These are phyloP conservation scores for Immersiella caudata DNA, from an alignment of 495 filamentous ascomycete species.

Conservation along the genomic window DNA sequence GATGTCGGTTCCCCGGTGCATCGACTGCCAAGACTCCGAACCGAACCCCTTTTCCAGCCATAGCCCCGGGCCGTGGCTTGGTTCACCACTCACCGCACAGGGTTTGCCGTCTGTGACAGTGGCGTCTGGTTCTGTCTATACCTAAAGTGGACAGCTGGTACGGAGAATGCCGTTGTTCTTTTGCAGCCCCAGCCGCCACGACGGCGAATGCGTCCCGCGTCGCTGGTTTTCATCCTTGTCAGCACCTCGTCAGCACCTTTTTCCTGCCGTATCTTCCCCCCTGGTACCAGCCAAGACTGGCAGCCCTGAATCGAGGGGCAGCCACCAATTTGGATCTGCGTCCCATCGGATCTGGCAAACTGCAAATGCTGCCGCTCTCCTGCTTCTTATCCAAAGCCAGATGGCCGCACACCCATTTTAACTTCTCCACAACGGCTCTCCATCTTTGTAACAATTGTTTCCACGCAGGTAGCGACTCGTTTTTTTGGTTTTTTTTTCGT, in stretches of 20 bases:
- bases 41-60: background rate
- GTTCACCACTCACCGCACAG: background rate
- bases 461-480: background rate
- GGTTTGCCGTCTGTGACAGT: background rate
- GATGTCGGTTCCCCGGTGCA: background rate
- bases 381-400: background rate
- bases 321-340: slow-evolving; percentile 7
- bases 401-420: background rate
- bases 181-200: background rate
- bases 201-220: background rate
- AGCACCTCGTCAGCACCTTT: background rate
- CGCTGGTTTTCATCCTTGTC: background rate
- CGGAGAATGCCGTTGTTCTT: background rate
- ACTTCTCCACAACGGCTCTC: background rate
- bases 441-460: background rate
- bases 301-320: background rate
- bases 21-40: background rate
- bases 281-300: background rate
- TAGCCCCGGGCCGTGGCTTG: background rate
- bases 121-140: background rate
- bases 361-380: background rate
- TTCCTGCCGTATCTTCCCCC: background rate
- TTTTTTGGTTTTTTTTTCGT: background rate
- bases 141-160: background rate
- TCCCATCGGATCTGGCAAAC: background rate